Percentiles rank a stretch among this genome's conserved stretches.
Evolutionary conservation across 169 alveolate genomes (phyloP).

Genomic region (Neospora caninum): DNA sequence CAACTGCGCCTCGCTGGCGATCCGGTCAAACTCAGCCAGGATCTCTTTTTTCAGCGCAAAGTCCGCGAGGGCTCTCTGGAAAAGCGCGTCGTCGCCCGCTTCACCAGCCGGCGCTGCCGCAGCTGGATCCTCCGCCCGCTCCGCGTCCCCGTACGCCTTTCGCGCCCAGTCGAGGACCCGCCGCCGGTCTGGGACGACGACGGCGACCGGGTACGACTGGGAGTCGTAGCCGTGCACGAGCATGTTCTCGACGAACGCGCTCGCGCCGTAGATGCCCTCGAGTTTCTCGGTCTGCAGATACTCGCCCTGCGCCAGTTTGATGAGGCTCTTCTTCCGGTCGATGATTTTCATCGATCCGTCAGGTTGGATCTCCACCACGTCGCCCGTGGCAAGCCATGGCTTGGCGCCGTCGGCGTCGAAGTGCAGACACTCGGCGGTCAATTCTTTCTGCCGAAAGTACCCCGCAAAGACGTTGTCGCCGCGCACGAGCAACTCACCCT

Average conservation of each 20-base stretch:
- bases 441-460: conserved; percentile 70
- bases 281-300: conserved; percentile 96
- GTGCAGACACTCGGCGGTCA: conserved; percentile 84
- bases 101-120: not conserved
- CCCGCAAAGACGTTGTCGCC: conserved; percentile 81
- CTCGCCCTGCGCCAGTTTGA: conserved; percentile 94
- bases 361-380: conserved; percentile 81
- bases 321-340: conserved; percentile 94
- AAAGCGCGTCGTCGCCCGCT: not conserved
- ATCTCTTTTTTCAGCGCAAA: not conserved
- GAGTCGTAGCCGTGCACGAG: conserved; percentile 86
- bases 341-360: conserved; percentile 82
- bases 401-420: conserved; percentile 86
- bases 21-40: not conserved
- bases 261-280: conserved; percentile 78
- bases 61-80: not conserved
- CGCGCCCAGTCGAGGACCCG: conserved; percentile 49
- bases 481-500: conserved; percentile 84
- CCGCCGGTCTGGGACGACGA: conserved; percentile 60
- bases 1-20: conserved; percentile 40
- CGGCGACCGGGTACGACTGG: conserved; percentile 64
- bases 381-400: conserved; percentile 91
- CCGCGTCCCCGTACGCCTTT: not conserved
- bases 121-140: not conserved
- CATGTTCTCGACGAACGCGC: conserved; percentile 83